These are phyloP conservation scores for Inosperma sp. DNA, from an alignment of 768 basidiomycete species.

Conservation along the genomic window DNA sequence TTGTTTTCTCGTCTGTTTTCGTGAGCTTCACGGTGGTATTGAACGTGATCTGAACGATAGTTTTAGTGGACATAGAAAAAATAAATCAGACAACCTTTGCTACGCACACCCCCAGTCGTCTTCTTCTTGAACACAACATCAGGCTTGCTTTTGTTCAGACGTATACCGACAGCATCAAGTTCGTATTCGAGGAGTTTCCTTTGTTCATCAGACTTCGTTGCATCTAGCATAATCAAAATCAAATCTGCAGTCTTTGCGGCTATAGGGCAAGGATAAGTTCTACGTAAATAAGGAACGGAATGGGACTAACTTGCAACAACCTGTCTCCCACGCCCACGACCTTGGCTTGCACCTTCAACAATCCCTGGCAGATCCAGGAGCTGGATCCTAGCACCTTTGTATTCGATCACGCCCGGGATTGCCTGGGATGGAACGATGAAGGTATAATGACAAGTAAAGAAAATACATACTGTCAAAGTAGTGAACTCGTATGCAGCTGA, in stretches of 20 bases:
- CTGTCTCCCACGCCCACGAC: slow-evolving; percentile 89
- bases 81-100: neutral
- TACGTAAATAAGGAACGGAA: neutral
- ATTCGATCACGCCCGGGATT: slow-evolving; percentile 95
- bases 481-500: slow-evolving; percentile 95
- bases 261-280: slow-evolving; percentile 18
- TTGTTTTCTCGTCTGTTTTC: slow-evolving; percentile 91
- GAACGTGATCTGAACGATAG: slow-evolving; percentile 65
- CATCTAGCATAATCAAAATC: slow-evolving; percentile 89
- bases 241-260: slow-evolving; percentile 90
- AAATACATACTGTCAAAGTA: slow-evolving; percentile 64
- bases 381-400: slow-evolving; percentile 89
- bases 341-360: slow-evolving; percentile 88
- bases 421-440: slow-evolving; percentile 45
- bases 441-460: slow-evolving; percentile 2
- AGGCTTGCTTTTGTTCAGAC: slow-evolving; percentile 84
- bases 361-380: slow-evolving; percentile 94
- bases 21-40: slow-evolving; percentile 93
- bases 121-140: slow-evolving; percentile 95
- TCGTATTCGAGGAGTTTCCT: slow-evolving; percentile 84
- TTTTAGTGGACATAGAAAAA: slow-evolving; percentile 1
- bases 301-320: slow-evolving; percentile 80
- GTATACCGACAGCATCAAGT: slow-evolving; percentile 93
- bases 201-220: slow-evolving; percentile 92
- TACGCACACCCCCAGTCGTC: slow-evolving; percentile 82